Base-by-base conservation (phyloP, 176 grass and related monocot genomes). In the Dendrocalamus sinicus region DNA sequence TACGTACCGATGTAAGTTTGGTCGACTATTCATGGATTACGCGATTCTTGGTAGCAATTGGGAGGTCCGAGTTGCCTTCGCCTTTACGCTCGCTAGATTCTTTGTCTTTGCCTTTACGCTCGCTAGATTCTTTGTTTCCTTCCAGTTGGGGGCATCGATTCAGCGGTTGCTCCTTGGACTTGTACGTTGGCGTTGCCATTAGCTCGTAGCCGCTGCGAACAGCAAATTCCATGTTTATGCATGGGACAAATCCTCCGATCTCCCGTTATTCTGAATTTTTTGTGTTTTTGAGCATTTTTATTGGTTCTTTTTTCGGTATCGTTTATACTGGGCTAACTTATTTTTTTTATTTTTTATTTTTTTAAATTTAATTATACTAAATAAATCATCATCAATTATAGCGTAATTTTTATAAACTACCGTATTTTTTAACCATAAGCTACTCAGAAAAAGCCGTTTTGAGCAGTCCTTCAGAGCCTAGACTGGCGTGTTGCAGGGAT, bases 341-440 rank as follows among this genome's bases (percentile, higher is more conserved):
- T 30, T 30, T 32, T 32, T 32, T 32, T 2, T 32, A 32, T 32
- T 32, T 32, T 32, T 0, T 1, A 32, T 2, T 32, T 32, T 30
- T 32, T 32, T 32, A 32, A 32, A 32, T 32, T 32, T 32, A 32
- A 32, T 32, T 32, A 2, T 32, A 2, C 2, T 32, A 32, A 32
- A 32, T 32, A 32, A 32, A 2, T 2, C 2, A 32, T 0, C 30
- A 32, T 32, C 0, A 32, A 32, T 1, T 2, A 32, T 2, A 32
- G 2, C 1, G 0, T 32, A 32, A 32, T 32, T 32, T 32, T 1
- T 2, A 0, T 32, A 0, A 32, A 0, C 2, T 32, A 32, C 2
- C 1, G 0, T 32, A 2, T 2, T 32, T 32, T 32, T 32, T 32
- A 32, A 1, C 1, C 2, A 32, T 32, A 32, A 32, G 2, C 0